Evolutionary conservation across 768 basidiomycete species (phyloP), one percentile per base, ranked within the genome.

Genomic region (Kwoniella mangroviensis): DNA sequence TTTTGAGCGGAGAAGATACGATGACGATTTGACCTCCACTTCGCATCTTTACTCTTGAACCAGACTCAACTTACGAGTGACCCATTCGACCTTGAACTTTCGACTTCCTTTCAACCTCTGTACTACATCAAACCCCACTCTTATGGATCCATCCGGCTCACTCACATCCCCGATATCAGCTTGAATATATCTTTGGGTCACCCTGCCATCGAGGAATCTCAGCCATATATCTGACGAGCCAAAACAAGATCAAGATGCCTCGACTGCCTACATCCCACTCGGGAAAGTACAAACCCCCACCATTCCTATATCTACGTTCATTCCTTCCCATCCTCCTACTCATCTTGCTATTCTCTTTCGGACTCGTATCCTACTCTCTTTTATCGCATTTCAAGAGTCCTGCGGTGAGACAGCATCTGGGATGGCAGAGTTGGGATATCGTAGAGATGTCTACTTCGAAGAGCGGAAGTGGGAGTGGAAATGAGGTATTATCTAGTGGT

Each of bases 351-450:
- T 91, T 96, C 84, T 88, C 88, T 17, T 87, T 87, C 67, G 85
- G 92, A 53, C 89, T 95, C 64, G 88, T 89, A 1, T 91, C 90
- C 79, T 84, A 92, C 42, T 92, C 93, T 77, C 85, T 94, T 22
- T 88, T 96, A 41, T 91, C 93, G 76, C 91, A 92, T 79, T 92
- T 91, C 58, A 49, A 65, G 17, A 76, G 74, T 12, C 81, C 82
- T 9, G 79, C 77, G 1, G 51, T 42, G 15, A 80, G 86, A 15
- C 91, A 93, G 76, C 86, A 88, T 55, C 85, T 97, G 21, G 93
- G 93, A 34, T 95, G 93, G 93, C 93, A 95, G 76, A 87, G 90
- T 7, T 96, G 92, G 92, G 93, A 92, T 54, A 77, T 87, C 3
- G 85, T 94, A 9, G 67, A 63, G 63, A 65, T 70, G 69, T 55